These are phyloP conservation scores for Globisporangium megalacanthum DNA, from an alignment of 352 stramenopile species.

Conservation along the genomic window DNA sequence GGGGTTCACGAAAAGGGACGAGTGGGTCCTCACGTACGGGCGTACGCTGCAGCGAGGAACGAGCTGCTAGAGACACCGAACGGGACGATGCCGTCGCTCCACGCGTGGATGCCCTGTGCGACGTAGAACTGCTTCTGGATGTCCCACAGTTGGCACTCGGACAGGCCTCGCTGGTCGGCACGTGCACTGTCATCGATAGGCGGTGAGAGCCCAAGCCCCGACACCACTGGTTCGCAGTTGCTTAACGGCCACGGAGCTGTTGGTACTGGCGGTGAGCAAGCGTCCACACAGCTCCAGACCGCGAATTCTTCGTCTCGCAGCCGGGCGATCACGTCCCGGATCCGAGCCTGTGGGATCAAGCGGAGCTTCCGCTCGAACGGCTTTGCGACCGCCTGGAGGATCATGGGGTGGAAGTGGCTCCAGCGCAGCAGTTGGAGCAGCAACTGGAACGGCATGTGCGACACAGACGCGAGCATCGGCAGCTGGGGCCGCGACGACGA, in stretches of 20 bases:
- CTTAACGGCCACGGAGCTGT: background rate
- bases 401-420: slow-evolving; percentile 59
- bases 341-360: slow-evolving; percentile 37
- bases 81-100: slow-evolving; percentile 64
- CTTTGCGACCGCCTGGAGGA: slow-evolving; percentile 27
- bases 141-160: slow-evolving; percentile 59
- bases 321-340: slow-evolving; percentile 27
- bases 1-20: background rate
- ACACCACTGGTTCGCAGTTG: background rate
- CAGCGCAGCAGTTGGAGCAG: slow-evolving; percentile 59
- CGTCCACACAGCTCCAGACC: slow-evolving; percentile 25
- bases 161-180: slow-evolving; percentile 20
- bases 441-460: slow-evolving; percentile 64
- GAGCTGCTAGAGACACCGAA: slow-evolving; percentile 80
- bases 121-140: slow-evolving; percentile 80
- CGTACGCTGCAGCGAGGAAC: slow-evolving; percentile 64
- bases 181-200: background rate
- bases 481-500: background rate
- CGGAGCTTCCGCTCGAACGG: slow-evolving; percentile 47
- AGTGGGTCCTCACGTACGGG: slow-evolving; percentile 19
- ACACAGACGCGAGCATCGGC: slow-evolving; percentile 29
- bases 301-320: slow-evolving; percentile 19
- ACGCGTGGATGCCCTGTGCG: slow-evolving; percentile 63
- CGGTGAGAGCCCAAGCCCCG: background rate
- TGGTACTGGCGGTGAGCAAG: background rate